Percentiles rank a stretch among this genome's conserved stretches.
Conservation (phyloP, 345 rosid species). For the Conringia planisiliqua region DNA sequence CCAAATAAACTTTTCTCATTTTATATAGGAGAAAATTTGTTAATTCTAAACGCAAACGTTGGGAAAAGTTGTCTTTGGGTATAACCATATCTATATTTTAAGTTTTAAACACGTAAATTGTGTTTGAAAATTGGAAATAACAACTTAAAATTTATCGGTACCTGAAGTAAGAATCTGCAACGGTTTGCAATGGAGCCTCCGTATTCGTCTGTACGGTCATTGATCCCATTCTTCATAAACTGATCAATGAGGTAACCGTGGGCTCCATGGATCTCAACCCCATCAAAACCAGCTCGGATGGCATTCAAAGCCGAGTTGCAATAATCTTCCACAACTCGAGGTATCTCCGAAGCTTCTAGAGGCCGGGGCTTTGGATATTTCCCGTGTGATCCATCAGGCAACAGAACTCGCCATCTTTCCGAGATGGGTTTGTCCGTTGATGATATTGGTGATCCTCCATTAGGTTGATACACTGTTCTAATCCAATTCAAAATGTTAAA, state of each 20-base stretch:
- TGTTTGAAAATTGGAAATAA: not conserved
- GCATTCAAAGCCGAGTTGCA: constrained; percentile 63
- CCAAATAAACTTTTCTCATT: too few relatives aligned
- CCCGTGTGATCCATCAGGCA: constrained; percentile 58
- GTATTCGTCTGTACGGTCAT: constrained; percentile 70
- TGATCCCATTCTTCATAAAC: constrained; percentile 76
- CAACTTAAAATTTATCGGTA: not conserved
- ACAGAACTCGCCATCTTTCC: constrained; percentile 56
- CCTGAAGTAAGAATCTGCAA: constrained; percentile 61
- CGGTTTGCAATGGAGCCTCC: constrained; percentile 70
- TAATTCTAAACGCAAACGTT: not conserved
- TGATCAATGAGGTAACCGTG: constrained; percentile 90
- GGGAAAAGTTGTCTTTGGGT: not conserved
- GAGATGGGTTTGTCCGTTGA: constrained; percentile 63
- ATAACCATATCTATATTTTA: not conserved
- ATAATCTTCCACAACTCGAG: constrained; percentile 50
- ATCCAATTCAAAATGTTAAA: not conserved
- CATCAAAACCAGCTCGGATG: constrained; percentile 86
- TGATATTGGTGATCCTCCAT: constrained; percentile 67
- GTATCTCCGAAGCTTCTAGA: constrained; percentile 49
- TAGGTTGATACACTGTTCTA: constrained; percentile 67
- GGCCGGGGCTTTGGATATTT: constrained; percentile 48
- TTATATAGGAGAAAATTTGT: not conserved
- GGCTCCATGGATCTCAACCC: constrained; percentile 83
- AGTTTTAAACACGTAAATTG: not conserved